Base-by-base conservation (phyloP, 2,329 filamentous ascomycete species). In the Xylaria sp. region DNA sequence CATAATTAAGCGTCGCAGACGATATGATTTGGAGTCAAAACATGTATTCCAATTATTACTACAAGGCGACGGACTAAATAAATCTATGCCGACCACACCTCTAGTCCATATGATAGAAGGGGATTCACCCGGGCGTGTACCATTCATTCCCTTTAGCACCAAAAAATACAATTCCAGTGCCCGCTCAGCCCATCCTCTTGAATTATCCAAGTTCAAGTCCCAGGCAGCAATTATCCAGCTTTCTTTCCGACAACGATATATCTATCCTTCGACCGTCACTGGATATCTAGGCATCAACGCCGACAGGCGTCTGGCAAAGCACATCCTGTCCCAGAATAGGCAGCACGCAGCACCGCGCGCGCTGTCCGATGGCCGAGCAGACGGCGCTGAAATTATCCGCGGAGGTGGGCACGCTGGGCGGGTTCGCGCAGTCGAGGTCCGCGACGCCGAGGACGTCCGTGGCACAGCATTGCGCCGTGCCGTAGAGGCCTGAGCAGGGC, bases 391-490 rank as follows among this genome's bases (percentile, higher is more conserved):
- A 86, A 69, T 82, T 75, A 54, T 78, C 78, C 60, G 81, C 81
- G 65, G 75, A 70, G 29, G 77, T 76, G 23, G 86, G 84, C 4
- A 76, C 72, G 0, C 64, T n/a, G 1, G 80, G 37, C 16, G 87
- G 87, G 72, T 81, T 78, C 51, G 78, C 81, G 78, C 89, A 91
- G 81, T 91, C 73, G 37, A 77, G 74, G 66, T 76, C 75, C 2
- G 75, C 76, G n/a, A 77, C 71, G 54, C 75, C 76, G 35, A 90
- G 84, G 51, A 90, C 83, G 70, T 90, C 86, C 21, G 87, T 88
- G 5, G 88, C 86, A 76, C 89, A 91, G 82, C 89, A 91, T 71
- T 86, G 83, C 1, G 87, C 73, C 25, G 78, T 83, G 71, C 78
- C 79, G 75, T 84, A 84, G n/a, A 84, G 78, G 2, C 75, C 75